Evolutionary conservation across 345 rosid species (phyloP), one percentile per base, ranked within the genome.

Genomic region (Microcos paniculata): DNA sequence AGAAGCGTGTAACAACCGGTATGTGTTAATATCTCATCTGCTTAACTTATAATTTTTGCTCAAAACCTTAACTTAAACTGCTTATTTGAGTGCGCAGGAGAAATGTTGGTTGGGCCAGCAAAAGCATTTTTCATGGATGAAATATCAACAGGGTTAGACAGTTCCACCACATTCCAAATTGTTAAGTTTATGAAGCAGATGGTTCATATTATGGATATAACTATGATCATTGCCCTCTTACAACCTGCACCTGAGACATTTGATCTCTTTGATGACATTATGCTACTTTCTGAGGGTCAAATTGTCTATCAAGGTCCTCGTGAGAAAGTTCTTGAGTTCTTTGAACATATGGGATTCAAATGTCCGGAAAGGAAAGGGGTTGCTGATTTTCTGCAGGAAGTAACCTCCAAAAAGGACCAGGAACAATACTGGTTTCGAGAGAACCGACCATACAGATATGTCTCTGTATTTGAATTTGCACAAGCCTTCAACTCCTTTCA

Each of bases 221-320:
- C 89, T 11, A 85, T 84, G 87, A 69, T 86, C 30, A 79, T 87
- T 57, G 83, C 93, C 52, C 93, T 89, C 67, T 76, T 87, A 51
- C 93, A 87, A 40, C 93, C 89, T 24, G 89, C 90, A 21, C 93
- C 93, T 0, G 90, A 89, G 71, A 89, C 93, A 9, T 89, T 77
- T 28, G 84, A 83, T 11, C 88, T 89, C 15, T 89, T 89, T 3
- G 90, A 89, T 77, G 87, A 86, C 68, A 77, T 89, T 71, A 84
- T 89, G 64, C 74, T 89, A 12, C 89, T 87, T 3, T 80, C 90
- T 0, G 90, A 89, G 53, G 90, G 90, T n/a, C 82, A 85, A 64
- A 87, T 89, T 21, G 85, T 87, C 5, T 89, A 87, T 76, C 89
- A 89, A 58, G 90, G 93, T 31, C 90, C 89, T 3, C 77, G 86